These are phyloP conservation scores for Solanum pennellii DNA, from an alignment of 257 asterid species.

Conservation along the genomic window DNA sequence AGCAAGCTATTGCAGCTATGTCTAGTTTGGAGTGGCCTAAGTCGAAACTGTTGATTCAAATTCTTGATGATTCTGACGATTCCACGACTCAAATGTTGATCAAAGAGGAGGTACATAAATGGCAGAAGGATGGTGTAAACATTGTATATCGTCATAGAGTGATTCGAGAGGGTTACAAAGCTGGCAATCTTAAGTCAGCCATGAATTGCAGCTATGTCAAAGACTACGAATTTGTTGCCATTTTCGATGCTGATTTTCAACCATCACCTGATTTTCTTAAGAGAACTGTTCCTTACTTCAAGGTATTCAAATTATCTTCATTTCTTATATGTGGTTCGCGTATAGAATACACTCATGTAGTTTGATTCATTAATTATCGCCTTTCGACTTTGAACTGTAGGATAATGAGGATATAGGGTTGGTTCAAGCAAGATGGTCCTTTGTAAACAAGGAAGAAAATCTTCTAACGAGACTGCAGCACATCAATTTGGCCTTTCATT, in stretches of 20 bases:
- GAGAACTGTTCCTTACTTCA: constrained; percentile 72
- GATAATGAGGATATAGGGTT: constrained; percentile 84
- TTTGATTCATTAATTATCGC: background rate
- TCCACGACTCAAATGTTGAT: constrained; percentile 49
- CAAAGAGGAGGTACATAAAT: constrained; percentile 72
- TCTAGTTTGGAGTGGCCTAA: constrained; percentile 91
- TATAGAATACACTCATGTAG: background rate
- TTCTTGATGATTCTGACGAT: constrained; percentile 88
- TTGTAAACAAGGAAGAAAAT: constrained; percentile 90
- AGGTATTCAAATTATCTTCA: constrained; percentile 29
- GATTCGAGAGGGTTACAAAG: constrained; percentile 86
- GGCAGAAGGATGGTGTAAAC: constrained; percentile 76
- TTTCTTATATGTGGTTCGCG: background rate
- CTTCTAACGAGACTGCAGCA: constrained; percentile 77
- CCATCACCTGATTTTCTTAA: constrained; percentile 76
- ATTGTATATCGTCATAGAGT: constrained; percentile 81
- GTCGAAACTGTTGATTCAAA: constrained; percentile 63
- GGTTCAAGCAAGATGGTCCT: constrained; percentile 98
- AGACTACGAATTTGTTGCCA: constrained; percentile 88
- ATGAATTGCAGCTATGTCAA: constrained; percentile 89
- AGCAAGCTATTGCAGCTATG: constrained; percentile 83
- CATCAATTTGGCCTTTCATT: constrained; percentile 86
- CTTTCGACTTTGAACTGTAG: constrained; percentile 25
- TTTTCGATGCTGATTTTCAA: constrained; percentile 92
- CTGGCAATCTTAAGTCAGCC: constrained; percentile 91